Evolutionary conservation across 257 asterid species (phyloP).

Genomic region (Nyctanthes arbortristis): DNA sequence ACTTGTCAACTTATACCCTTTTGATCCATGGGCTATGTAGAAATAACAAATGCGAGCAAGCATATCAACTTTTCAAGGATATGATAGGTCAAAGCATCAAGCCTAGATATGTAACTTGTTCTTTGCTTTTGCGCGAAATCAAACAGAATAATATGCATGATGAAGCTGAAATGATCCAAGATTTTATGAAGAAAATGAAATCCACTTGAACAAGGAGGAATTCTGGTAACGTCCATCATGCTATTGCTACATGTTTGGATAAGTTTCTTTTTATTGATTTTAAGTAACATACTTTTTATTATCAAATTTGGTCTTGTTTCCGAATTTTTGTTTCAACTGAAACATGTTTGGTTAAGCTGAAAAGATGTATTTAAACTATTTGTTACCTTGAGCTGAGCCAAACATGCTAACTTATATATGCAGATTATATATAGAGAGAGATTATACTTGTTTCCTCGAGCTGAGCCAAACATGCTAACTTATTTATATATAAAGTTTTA

Average conservation of each 20-base stretch:
- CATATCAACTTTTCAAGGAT: slow-evolving; percentile 57
- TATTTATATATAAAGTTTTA: no score
- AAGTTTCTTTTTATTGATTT: background rate
- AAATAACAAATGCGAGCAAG: slow-evolving; percentile 53
- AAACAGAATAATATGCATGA: slow-evolving; percentile 56
- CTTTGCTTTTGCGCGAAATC: slow-evolving; percentile 61
- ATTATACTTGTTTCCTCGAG: background rate
- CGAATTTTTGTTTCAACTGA: background rate
- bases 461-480: background rate
- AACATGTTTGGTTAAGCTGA: background rate
- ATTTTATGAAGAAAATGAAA: slow-evolving; percentile 67
- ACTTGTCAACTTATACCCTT: slow-evolving; percentile 73
- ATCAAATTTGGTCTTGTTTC: background rate
- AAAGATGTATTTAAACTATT: background rate
- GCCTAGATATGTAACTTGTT: slow-evolving; percentile 80
- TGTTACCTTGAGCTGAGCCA: background rate
- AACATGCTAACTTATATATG: background rate
- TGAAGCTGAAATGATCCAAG: slow-evolving; percentile 57
- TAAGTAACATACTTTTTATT: background rate
- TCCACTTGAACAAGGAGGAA: slow-evolving; percentile 35
- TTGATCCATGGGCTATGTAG: slow-evolving; percentile 82
- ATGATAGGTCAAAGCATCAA: slow-evolving; percentile 65
- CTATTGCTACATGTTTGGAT: background rate
- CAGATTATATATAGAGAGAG: no score
- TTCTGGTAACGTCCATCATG: background rate